phyloP scores from a whole-genome alignment of 2,329 filamentous ascomycete species.

The Cercospora berteroae region DNA sequence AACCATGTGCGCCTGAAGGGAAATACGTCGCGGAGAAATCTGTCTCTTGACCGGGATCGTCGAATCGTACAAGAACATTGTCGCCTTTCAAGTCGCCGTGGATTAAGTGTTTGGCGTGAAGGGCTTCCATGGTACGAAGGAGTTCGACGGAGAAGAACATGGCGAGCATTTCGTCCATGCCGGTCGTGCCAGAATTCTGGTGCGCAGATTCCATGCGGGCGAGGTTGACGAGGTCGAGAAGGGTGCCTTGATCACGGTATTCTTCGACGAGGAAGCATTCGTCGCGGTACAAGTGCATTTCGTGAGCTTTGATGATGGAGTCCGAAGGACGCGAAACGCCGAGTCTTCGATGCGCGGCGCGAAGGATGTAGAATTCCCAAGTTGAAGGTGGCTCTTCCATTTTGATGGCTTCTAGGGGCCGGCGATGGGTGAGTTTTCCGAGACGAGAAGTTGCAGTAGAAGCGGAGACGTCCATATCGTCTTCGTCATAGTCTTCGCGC shows the following conservation, averaged over 20 bases:
- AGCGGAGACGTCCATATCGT: constrained; percentile 38
- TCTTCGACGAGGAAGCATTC: constrained; percentile 89
- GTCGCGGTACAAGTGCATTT: constrained; percentile 86
- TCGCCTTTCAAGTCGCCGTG: constrained; percentile 96
- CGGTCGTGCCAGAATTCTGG: constrained; percentile 47
- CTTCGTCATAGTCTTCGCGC: constrained; percentile 41
- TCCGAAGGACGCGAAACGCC: constrained; percentile 66
- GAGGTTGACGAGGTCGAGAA: constrained; percentile 91
- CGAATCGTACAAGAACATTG: constrained; percentile 87
- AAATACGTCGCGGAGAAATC: constrained; percentile 65
- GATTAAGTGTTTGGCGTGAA: constrained; percentile 75
- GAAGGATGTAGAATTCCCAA: constrained; percentile 98
- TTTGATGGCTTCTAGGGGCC: constrained; percentile 78
- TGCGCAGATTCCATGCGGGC: constrained; percentile 57
- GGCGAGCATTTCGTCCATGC: constrained; percentile 84
- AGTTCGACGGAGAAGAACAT: constrained; percentile 97
- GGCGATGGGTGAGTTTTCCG: constrained; percentile 61
- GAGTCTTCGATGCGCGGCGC: constrained; percentile 73
- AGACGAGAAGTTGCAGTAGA: constrained; percentile 47
- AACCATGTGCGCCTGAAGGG: constrained; percentile 71
- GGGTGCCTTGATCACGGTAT: constrained; percentile 82
- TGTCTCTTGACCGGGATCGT: constrained; percentile 44
- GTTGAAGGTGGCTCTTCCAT: constrained; percentile 85
- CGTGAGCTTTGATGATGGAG: constrained; percentile 78
- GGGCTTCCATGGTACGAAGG: constrained; percentile 80